Conservation (phyloP, 1,284 basidiomycete species). For the Ustilago sp. region DNA sequence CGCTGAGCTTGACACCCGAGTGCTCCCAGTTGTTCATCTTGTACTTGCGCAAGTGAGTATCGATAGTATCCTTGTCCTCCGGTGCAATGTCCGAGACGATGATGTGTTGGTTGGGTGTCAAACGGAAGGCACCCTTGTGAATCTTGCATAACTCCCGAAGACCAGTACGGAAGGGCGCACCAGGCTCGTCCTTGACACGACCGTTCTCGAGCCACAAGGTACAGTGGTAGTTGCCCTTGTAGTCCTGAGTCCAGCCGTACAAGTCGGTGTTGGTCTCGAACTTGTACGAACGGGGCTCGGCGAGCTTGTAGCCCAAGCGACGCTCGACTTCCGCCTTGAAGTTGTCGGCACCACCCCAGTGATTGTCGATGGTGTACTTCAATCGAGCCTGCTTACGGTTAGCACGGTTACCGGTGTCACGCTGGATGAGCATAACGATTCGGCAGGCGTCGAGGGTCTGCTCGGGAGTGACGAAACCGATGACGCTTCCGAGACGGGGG, state of each 20-base stretch:
- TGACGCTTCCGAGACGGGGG: slow-evolving; percentile 85
- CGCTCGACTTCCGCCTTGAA: slow-evolving; percentile 91
- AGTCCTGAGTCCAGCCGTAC: slow-evolving; percentile 90
- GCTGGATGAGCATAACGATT: slow-evolving; percentile 90
- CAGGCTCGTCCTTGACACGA: slow-evolving; percentile 91
- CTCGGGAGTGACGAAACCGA: slow-evolving; percentile 92
- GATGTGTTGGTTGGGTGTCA: slow-evolving; percentile 90
- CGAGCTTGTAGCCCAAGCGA: slow-evolving; percentile 82
- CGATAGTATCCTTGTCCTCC: slow-evolving; percentile 77
- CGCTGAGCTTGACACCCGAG: slow-evolving; percentile 79
- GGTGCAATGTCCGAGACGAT: slow-evolving; percentile 84
- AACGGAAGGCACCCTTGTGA: slow-evolving; percentile 91
- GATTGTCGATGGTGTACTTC: slow-evolving; percentile 95
- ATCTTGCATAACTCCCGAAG: slow-evolving; percentile 90
- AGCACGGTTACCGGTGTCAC: slow-evolving; percentile 93
- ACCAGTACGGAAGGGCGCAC: slow-evolving; percentile 90
- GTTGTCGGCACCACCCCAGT: slow-evolving; percentile 75
- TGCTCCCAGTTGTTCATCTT: slow-evolving; percentile 89
- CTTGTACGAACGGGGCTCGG: slow-evolving; percentile 77
- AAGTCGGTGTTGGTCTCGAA: slow-evolving; percentile 93
- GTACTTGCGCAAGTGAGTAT: slow-evolving; percentile 83
- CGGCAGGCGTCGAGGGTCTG: slow-evolving; percentile 89
- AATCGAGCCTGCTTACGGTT: slow-evolving; percentile 73
- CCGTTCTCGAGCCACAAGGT: slow-evolving; percentile 98
- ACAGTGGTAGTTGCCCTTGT: slow-evolving; percentile 91